Evolutionary conservation across 306 rosid genomes (phyloP).

Genomic region (Acacia melanoxylon): DNA sequence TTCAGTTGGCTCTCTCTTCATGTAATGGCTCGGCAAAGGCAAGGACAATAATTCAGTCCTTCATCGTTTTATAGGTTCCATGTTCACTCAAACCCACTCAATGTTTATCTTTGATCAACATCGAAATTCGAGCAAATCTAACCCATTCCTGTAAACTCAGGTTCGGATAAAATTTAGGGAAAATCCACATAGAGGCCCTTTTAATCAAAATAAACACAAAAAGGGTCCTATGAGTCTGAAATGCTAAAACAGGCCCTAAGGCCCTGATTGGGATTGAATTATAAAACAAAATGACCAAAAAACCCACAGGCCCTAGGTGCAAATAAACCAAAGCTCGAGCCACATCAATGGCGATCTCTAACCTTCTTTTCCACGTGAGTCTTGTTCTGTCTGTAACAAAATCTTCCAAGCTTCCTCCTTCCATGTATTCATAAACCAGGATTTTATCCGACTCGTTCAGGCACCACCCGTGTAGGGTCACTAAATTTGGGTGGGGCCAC

Average conservation of each 20-base stretch:
- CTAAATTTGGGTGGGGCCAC: conserved; percentile 93
- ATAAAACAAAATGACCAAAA: too few species aligned
- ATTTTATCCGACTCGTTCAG: conserved; percentile 65
- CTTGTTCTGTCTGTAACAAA: conserved; percentile 46
- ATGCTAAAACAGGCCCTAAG: too few species aligned
- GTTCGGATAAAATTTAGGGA: background rate
- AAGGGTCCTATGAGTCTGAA: too few species aligned
- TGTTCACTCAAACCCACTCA: too few species aligned
- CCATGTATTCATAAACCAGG: conserved; percentile 79
- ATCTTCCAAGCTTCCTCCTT: conserved; percentile 92
- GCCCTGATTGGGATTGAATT: too few species aligned
- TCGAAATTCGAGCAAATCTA: background rate
- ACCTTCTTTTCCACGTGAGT: conserved; percentile 54
- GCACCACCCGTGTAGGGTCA: conserved; percentile 89
- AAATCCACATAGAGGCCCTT: too few species aligned
- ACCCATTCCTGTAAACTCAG: background rate
- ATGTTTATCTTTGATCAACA: background rate
- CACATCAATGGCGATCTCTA: conserved; percentile 71
- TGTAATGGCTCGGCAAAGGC: too few species aligned
- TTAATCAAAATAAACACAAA: too few species aligned
- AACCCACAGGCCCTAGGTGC: too few species aligned
- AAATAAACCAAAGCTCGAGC: conserved; percentile 73
- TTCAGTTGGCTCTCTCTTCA: too few species aligned
- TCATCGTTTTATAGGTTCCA: too few species aligned
- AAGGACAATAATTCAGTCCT: too few species aligned